Base-by-base conservation (phyloP, 1,139 yeast species). In the Saccharomyces hybrid region DNA sequence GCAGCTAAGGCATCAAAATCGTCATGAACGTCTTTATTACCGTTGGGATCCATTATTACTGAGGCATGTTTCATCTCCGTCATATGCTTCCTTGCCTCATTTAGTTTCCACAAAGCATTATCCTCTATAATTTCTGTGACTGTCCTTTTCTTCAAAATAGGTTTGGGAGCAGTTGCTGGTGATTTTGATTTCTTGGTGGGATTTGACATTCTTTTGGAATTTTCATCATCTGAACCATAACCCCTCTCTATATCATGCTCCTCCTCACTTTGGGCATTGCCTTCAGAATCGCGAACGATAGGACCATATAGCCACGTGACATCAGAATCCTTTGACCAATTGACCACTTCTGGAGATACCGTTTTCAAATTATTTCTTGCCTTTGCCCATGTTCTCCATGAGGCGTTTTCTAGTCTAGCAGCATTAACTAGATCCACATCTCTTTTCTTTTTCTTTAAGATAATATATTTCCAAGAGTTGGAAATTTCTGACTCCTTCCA, bases 401-500 rank as follows among this genome's bases (percentile, higher is more conserved):
- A 80, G 0, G 93, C 93, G 68, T 86, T 86, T 67, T 86, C 93
- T 54, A 86, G 72, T 60, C 95, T 75, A 3, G 86, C 73, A 23
- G 76, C 71, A 64, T 82, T 82, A 20, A 89, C 88, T 27, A 84
- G 83, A 63, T 83, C 86, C 59, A 64, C 61, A 50, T 68, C 69
- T 47, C 65, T 64, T 54, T 66, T 67, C 56, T 87, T 86, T 53
- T 96, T 80, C 63, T 88, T 84, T 59, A 83, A 74, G 50, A 89
- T 91, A 58, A 93, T 87, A 69, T 93, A 93, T 60, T 97, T 78
- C 99, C 99, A 93, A 42, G 96, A 88, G 61, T 88, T 88, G 11
- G 96, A 87, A 46, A 93, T 88, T 69, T 93, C 99, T 4, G 84
- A 76, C 61, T 91, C 98, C 64, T 89, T 89, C 99, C 99, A 93